phyloP scores from a whole-genome alignment of 306 rosid species.

The Acacia melanoxylon region DNA sequence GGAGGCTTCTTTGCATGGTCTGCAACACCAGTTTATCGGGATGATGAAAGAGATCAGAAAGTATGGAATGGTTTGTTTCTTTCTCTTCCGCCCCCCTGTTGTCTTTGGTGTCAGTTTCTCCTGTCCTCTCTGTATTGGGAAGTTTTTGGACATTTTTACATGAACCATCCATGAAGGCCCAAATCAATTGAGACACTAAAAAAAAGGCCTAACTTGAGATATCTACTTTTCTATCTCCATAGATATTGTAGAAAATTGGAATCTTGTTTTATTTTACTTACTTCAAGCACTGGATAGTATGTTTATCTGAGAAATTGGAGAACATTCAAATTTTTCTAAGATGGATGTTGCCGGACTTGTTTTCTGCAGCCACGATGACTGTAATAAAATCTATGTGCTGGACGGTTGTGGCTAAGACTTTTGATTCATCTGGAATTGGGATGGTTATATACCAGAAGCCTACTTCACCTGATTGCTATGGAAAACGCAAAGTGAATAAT shows the following conservation, averaged over 20 bases:
- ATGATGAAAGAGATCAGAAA: constrained; percentile 63
- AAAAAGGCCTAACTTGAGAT: neutral
- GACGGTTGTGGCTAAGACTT: constrained; percentile 69
- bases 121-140: neutral
- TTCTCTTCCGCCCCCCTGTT: neutral
- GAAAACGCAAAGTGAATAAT: constrained; percentile 48
- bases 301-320: neutral
- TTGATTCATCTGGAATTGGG: constrained; percentile 77
- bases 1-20: constrained; percentile 96
- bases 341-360: constrained; percentile 27
- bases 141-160: constrained; percentile 1
- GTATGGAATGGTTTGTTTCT: constrained; percentile 79
- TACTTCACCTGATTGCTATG: constrained; percentile 64
- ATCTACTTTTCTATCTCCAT: constrained; percentile 9
- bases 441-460: constrained; percentile 95
- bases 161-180: neutral
- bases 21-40: constrained; percentile 89
- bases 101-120: constrained; percentile 6
- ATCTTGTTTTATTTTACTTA: neutral
- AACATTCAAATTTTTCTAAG: constrained; percentile 22
- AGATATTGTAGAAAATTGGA: neutral
- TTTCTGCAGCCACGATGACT: constrained; percentile 71
- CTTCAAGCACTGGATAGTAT: neutral
- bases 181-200: neutral
- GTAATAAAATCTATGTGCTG: constrained; percentile 84